These are phyloP conservation scores for Penstemon newberryi DNA, from an alignment of 257 asterid genomes.

Conservation along the genomic window DNA sequence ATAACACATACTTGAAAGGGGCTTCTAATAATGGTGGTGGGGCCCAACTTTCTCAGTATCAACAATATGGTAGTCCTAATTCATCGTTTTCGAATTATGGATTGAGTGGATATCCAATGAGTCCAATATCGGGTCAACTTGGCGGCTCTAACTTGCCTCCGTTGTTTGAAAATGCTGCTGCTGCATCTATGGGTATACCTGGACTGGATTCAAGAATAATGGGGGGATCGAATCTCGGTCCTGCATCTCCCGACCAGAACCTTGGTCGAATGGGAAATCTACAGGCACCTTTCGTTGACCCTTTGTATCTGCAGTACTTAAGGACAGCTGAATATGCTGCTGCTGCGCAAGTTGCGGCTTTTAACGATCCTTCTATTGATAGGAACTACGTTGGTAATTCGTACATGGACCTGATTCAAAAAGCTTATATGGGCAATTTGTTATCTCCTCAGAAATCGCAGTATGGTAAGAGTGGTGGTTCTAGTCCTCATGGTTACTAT, in stretches of 20 bases:
- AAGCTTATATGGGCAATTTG: constrained; percentile 70
- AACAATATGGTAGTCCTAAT: constrained; percentile 77
- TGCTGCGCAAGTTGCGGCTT: constrained; percentile 32
- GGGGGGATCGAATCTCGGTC: constrained; percentile 60
- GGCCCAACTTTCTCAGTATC: constrained; percentile 50
- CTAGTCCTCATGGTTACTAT: constrained; percentile 58
- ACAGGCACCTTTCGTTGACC: constrained; percentile 67
- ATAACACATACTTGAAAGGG: constrained; percentile 57
- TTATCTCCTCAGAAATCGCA: constrained; percentile 76
- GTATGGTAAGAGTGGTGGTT: constrained; percentile 50
- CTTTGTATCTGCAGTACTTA: constrained; percentile 75
- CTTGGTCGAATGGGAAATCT: constrained; percentile 63
- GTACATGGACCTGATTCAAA: constrained; percentile 76
- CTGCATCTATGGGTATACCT: constrained; percentile 73
- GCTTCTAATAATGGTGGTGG: constrained; percentile 58
- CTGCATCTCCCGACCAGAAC: constrained; percentile 40
- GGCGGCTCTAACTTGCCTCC: constrained; percentile 79
- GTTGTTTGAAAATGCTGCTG: constrained; percentile 92
- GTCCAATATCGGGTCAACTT: constrained; percentile 68
- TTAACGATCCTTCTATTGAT: constrained; percentile 67
- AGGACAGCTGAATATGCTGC: constrained; percentile 70
- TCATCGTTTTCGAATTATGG: constrained; percentile 61
- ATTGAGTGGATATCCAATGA: constrained; percentile 63
- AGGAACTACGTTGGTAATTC: constrained; percentile 67
- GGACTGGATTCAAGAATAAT: constrained; percentile 77